Evolutionary conservation across 495 filamentous ascomycete species (phyloP), one percentile per base, ranked within the genome.

Genomic region (Tetracladium marchalianum): DNA sequence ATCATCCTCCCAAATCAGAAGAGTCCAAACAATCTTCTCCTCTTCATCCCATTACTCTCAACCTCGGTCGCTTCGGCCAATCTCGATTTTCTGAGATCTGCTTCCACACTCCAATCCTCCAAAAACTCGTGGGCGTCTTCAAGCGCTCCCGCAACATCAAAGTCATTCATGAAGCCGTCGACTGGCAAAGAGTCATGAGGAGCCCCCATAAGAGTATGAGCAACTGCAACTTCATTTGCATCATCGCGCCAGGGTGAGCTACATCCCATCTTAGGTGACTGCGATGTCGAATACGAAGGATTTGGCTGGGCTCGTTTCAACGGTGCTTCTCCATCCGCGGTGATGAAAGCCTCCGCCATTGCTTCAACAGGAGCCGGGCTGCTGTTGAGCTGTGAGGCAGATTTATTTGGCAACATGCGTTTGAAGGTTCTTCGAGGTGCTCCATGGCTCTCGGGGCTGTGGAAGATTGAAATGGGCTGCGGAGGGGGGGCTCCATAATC

Each of bases 281-380:
- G 15, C n/a, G n/a, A 41, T 15, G n/a, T n/a, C 11, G 35, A 16
- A 36, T 36, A 4, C 10, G 12, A 3, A 36, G 35, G 35, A 9
- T 5, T 3, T 16, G 18, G 2, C 17, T 41, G 11, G 22, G 22
- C 18, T 42, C 39, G 32, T 11, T 49, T 40, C 0, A 31, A 10
- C 15, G 41, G 44, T 10, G 34, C 45, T 31, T 49, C 41, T 4
- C 38, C 32, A 31, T 56, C 53, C n/a, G 56, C 53, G 37, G 44
- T 34, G n/a, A 53, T 51, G 35, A 59, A 59, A 13, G 53, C 53
- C 44, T 59, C 51, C 0, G 56, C 56, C 41, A 56, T 55, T 13
- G 47, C 56, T 33, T 40, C 41, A 12, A 56, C 36, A 1, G 22
- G 22, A 27, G 40, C 9, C 8, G 56, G 56, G 42, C 56, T 59